Evolutionary conservation across 768 basidiomycete species (phyloP).

Genomic region (Tylopilus subfusipes): DNA sequence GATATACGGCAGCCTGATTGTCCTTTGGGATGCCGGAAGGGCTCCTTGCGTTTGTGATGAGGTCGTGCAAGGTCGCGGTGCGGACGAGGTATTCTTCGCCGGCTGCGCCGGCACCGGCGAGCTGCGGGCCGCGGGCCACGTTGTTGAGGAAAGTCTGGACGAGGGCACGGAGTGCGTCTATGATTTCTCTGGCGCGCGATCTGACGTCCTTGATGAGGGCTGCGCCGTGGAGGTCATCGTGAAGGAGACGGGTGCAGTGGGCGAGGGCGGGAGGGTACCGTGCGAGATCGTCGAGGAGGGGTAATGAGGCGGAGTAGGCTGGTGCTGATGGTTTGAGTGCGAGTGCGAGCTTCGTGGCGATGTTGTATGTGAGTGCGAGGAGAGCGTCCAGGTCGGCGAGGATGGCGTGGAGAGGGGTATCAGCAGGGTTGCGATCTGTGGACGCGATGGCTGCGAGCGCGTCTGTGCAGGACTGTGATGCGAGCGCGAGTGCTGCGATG

Average conservation of each 20-base stretch:
- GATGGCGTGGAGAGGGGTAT: slow-evolving; percentile 37
- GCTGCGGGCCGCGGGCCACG: slow-evolving; percentile 22
- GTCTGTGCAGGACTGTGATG: slow-evolving; percentile 19
- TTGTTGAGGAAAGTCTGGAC: slow-evolving; percentile 41
- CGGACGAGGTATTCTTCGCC: slow-evolving; percentile 52
- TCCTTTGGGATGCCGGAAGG: slow-evolving; percentile 48
- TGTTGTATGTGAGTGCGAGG: slow-evolving; percentile 52
- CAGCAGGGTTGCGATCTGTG: background rate
- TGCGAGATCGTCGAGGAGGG: slow-evolving; percentile 52
- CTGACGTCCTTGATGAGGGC: slow-evolving; percentile 45
- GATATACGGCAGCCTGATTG: slow-evolving; percentile 56
- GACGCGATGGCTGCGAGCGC: slow-evolving; percentile 12
- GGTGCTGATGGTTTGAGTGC: slow-evolving; percentile 57
- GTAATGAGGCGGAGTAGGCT: slow-evolving; percentile 46
- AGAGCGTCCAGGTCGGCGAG: slow-evolving; percentile 56
- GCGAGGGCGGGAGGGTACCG: slow-evolving; percentile 46
- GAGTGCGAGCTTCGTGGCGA: slow-evolving; percentile 60
- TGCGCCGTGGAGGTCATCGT: slow-evolving; percentile 39
- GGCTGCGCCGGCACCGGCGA: slow-evolving; percentile 9
- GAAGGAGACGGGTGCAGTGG: slow-evolving; percentile 48
- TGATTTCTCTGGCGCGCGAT: slow-evolving; percentile 38
- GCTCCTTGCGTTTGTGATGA: slow-evolving; percentile 50
- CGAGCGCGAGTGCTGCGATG: slow-evolving; percentile 6
- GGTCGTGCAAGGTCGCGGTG: slow-evolving; percentile 59
- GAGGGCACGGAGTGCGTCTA: slow-evolving; percentile 45